Percentiles rank a stretch among this genome's conserved stretches.
phyloP scores from a whole-genome alignment of 306 rosid genomes.

The Prunus campanulata region DNA sequence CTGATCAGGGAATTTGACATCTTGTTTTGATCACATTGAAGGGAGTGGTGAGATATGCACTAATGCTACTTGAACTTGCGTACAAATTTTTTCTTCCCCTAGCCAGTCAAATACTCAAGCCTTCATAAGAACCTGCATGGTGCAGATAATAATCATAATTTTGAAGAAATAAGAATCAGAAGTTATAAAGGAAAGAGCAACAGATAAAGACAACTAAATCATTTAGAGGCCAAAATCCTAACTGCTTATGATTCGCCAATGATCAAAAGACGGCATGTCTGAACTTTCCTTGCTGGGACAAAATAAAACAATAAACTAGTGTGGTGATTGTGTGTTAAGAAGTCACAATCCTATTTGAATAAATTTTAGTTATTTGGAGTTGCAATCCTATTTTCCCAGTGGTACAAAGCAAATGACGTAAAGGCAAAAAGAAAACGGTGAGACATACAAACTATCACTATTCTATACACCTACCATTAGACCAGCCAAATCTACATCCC shows the following conservation, averaged over 20 bases:
- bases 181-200: background rate
- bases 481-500: too few relatives aligned
- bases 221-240: background rate
- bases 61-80: conserved; percentile 6
- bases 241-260: background rate
- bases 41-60: conserved; percentile 88
- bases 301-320: too few relatives aligned
- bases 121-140: conserved; percentile 70
- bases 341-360: too few relatives aligned
- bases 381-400: too few relatives aligned
- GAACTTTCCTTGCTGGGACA: background rate
- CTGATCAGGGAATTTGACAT: conserved; percentile 79
- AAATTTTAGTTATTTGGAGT: too few relatives aligned
- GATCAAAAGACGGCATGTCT: background rate
- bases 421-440: too few relatives aligned
- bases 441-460: too few relatives aligned
- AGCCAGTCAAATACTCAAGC: conserved; percentile 51
- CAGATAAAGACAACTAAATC: conserved; percentile 4
- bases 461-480: too few relatives aligned
- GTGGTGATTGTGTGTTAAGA: background rate
- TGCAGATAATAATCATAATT: conserved; percentile 6
- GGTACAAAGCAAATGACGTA: too few relatives aligned
- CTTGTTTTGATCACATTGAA: conserved; percentile 82
- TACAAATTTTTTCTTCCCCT: conserved; percentile 57
- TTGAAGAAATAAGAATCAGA: background rate